Base-by-base conservation (phyloP, 768 basidiomycete species). In the Leucosporidium creatinivorum region DNA sequence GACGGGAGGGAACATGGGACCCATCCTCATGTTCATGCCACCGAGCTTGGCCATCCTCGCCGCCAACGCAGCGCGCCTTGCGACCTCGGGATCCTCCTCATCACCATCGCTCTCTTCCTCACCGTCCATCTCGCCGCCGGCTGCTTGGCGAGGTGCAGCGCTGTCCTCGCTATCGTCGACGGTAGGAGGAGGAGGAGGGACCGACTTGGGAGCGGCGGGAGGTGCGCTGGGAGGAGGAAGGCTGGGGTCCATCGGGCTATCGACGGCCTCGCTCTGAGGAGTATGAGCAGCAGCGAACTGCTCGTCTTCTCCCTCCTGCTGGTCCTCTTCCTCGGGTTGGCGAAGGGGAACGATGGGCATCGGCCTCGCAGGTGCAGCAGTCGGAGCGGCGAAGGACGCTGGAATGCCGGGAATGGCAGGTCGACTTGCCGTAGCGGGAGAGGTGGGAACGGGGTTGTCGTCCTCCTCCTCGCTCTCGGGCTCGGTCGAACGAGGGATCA, bases 31-130 rank as follows among this genome's bases (percentile, higher is more conserved):
- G 36, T 55, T 68, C 25, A 51, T 61, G 1, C 72, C 72, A 6
- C 72, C 68, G 49, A 73, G 58, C 60, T 67, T 69, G 26, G 72
- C 72, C 72, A 73, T 73, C 48, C 72, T 49, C 25, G 65, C 68
- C 25, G 72, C 72, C 30, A 73, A 39, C 0, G 68, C 68, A 2
- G 63, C 30, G 0, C 68, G 28, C 13, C 72, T 51, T 7, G 57
- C 66, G 3, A 67, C 28, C 44, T 73, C 72, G 4, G 72, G 68
- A 44, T 73, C 72, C 30, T 73, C 71, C 47, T 73, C 68, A 44
- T 60, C 59, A 19, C 49, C 44, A 18, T 60, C 47, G 7, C 31
- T 26, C 28, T 28, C 59, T 0, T 48, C 60, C 62, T 51, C 47
- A 36, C 17, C 26, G 4, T 23, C 44, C 31, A 33, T 36, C 33